Evolutionary conservation across 345 rosid genomes (phyloP).

Genomic region (Toxicodendron radicans): DNA sequence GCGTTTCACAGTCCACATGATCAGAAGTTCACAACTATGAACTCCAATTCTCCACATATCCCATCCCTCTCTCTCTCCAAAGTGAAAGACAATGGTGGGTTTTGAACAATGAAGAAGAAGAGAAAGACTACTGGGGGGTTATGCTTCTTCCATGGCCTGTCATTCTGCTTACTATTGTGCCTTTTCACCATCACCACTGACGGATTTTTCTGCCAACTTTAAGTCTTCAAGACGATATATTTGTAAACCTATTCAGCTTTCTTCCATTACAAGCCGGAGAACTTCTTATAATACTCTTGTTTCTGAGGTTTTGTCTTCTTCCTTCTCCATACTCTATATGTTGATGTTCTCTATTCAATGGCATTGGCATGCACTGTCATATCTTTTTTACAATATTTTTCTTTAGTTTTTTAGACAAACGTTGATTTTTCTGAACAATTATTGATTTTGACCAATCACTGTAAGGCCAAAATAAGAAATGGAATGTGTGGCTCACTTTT

Average conservation of each 20-base stretch:
- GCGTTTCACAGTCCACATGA: constrained; percentile 24
- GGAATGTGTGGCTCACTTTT: background rate
- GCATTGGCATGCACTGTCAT: background rate
- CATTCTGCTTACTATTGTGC: constrained; percentile 42
- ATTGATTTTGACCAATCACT: background rate
- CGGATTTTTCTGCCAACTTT: constrained; percentile 20
- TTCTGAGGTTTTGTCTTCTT: constrained; percentile 50
- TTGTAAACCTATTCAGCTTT: constrained; percentile 24
- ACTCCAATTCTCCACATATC: constrained; percentile 33
- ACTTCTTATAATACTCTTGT: constrained; percentile 54
- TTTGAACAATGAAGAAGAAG: constrained; percentile 53
- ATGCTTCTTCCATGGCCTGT: constrained; percentile 77
- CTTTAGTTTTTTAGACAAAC: background rate
- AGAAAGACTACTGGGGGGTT: constrained; percentile 28
- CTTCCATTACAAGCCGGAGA: constrained; percentile 30
- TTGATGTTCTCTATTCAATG: background rate
- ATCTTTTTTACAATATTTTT: background rate
- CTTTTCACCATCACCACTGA: constrained; percentile 34
- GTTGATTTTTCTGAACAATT: background rate
- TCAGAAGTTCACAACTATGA: constrained; percentile 26
- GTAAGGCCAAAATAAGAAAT: background rate
- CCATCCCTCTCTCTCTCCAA: constrained; percentile 15
- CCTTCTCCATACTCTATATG: background rate
- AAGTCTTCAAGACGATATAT: constrained; percentile 27
- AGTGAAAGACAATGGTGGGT: constrained; percentile 36